Evolutionary conservation across 208 protist genomes (phyloP), one percentile per base, ranked within the genome.

Genomic region (Leishmania tarentolae): DNA sequence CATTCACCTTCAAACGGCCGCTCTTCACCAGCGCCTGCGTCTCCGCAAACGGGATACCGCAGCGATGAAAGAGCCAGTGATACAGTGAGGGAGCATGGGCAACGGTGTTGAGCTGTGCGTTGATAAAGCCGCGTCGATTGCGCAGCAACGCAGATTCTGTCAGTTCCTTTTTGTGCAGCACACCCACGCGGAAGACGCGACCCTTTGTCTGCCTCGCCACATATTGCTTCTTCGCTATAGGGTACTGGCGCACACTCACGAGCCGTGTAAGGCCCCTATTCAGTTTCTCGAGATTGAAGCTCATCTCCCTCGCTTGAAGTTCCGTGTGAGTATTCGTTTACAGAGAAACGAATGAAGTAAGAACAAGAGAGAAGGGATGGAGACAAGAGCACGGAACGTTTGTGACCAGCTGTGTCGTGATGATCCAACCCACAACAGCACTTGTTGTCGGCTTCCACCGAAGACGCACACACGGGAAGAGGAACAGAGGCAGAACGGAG

Each of bases 41-140:
- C 83, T 97, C 94, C 35, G 83, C 91, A 77, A 96, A 97, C 0
- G 94, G 90, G 42, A 97, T 87, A 63, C 94, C 94, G 73, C 94
- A 97, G 73, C 92, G 90, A 73, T 97, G 94, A 69, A 93, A 96
- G 21, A 97, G 90, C 93, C 94, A 97, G 86, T 96, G 92, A 68
- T 97, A 97, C 2, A 97, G 68, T 19, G 93, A 96, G 3, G 94
- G 94, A 17, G 93, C 89, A 73, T 95, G 92, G 35, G 94, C 94
- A 31, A 94, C 94, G 11, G 92, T 96, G 80, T 93, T 97, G 46
- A 96, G 73, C 77, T 96, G 91, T 47, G 88, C 87, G 76, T 95
- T 96, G 37, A 92, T 86, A 83, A 92, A 97, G 17, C 94, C 94
- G 66, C 93, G 88, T 7, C 92, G 83, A 61, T 97, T 97, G 31